Percentiles rank a stretch among this genome's conserved stretches.
Evolutionary conservation across 805 yeast species (phyloP).

Genomic region (Saccharomycopsis guyanensis): DNA sequence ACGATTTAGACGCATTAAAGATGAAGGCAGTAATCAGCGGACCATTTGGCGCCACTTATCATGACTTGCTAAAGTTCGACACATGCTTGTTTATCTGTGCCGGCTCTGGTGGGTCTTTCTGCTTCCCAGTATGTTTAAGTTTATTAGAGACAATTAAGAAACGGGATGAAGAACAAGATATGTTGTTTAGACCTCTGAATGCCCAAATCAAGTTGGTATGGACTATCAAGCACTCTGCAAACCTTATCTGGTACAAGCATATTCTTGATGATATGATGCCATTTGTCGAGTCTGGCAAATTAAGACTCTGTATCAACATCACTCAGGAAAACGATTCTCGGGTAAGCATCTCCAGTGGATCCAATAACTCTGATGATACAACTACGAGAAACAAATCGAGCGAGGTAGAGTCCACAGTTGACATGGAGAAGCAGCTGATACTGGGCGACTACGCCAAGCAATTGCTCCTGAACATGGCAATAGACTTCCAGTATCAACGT

Average conservation of each 20-base stretch:
- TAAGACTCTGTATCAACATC: conserved; percentile 25
- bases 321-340: conserved; percentile 23
- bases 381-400: background rate
- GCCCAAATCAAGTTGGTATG: conserved; percentile 30
- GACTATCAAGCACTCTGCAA: conserved; percentile 26
- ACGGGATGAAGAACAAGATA: conserved; percentile 25
- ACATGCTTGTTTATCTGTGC: conserved; percentile 32
- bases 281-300: conserved; percentile 22
- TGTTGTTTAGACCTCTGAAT: conserved; percentile 28
- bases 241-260: conserved; percentile 33
- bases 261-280: conserved; percentile 27
- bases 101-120: conserved; percentile 42
- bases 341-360: background rate
- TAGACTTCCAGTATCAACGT: conserved; percentile 22
- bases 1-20: background rate
- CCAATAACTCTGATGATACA: too few relatives aligned
- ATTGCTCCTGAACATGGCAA: conserved; percentile 19
- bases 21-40: conserved; percentile 37
- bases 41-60: conserved; percentile 39
- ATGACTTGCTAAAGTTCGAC: conserved; percentile 37
- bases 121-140: conserved; percentile 38
- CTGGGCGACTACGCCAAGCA: background rate
- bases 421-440: background rate
- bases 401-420: background rate
- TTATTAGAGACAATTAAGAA: conserved; percentile 27